phyloP scores from a whole-genome alignment of 23 red algal genomes.

The Pyropia haitanensis region DNA sequence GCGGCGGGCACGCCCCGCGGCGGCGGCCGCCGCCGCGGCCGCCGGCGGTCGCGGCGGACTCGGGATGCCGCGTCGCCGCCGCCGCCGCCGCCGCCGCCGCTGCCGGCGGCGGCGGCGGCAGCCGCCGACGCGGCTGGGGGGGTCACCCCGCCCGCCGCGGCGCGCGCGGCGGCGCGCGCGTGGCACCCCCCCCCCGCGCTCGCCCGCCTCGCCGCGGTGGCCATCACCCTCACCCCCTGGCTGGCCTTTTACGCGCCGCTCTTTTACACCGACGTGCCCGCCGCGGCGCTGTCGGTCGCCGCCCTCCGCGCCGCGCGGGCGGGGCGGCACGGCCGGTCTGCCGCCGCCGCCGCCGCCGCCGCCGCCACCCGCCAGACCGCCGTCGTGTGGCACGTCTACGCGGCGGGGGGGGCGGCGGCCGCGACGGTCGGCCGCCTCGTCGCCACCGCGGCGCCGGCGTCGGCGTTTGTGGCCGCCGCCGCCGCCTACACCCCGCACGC shows the following conservation, averaged over 20 bases:
- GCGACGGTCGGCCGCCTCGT: neutral
- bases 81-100: no score
- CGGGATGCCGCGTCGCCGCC: no score
- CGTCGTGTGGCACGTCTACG: conserved; percentile 42
- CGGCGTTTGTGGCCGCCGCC: neutral
- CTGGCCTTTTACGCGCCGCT: conserved; percentile 43
- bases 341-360: conserved; percentile 13
- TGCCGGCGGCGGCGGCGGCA: no score
- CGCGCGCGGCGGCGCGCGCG: neutral
- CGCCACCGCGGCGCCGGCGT: neutral
- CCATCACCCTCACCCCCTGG: conserved; percentile 34
- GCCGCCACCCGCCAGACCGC: conserved; percentile 32
- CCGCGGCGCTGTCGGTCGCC: conserved; percentile 13
- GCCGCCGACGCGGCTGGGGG: no score
- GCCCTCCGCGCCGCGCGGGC: conserved; percentile 5
- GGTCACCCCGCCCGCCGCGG: no score
- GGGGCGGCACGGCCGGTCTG: conserved; percentile 6
- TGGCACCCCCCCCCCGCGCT: neutral
- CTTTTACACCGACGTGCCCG: conserved; percentile 55
- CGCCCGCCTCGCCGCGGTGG: conserved; percentile 1
- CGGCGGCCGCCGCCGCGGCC: no score
- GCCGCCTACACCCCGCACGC: neutral
- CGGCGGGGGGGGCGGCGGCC: conserved; percentile 3
- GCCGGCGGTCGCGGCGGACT: no score
- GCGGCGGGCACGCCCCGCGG: no score